Base-by-base conservation (phyloP, 2,329 filamentous ascomycete species). In the Xylariales sp. region DNA sequence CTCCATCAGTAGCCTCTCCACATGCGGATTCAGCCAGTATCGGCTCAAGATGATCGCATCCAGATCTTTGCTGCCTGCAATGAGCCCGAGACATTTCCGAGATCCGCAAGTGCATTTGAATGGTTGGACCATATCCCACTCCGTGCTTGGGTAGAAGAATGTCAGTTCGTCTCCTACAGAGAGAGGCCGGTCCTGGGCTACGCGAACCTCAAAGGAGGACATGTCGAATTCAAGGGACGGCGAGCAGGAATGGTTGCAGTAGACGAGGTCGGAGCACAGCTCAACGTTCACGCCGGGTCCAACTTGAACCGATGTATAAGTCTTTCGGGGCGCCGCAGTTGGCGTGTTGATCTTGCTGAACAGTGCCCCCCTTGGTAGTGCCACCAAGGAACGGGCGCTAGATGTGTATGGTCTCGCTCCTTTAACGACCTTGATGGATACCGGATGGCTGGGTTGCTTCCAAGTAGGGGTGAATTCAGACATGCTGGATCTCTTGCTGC, bases 141-240 rank as follows among this genome's bases (percentile, higher is more conserved):
- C 29, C 29, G 29, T 31, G n/a, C 29, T 31, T 31, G 29, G 29
- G 29, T 31, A 31, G n/a, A 31, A 31, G 29, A 31, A 31, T 16
- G 29, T 31, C 29, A 31, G 29, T 10, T 31, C 29, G 29, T 31
- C 29, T 31, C 29, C 29, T 6, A 3, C 29, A 1, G 29, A 31
- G 29, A 31, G 29, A 6, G 29, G 29, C 29, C 29, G 14, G 6
- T 4, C 29, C 9, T 16, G 29, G 3, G 29, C 29, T 31, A 16
- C 29, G 29, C 29, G 29, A n/a, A 31, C 29, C 29, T 31, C 29
- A 3, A 31, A n/a, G 29, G 29, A 15, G 29, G 29, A 31, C 29
- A 31, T 31, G 29, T 31, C 29, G n/a, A 31, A 31, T 31, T 31
- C 29, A 16, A 31, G 29, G 29, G 29, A 31, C 15, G 29, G 29